phyloP scores from a whole-genome alignment of 2,329 filamentous ascomycete genomes.

The Fusarium chuoi region DNA sequence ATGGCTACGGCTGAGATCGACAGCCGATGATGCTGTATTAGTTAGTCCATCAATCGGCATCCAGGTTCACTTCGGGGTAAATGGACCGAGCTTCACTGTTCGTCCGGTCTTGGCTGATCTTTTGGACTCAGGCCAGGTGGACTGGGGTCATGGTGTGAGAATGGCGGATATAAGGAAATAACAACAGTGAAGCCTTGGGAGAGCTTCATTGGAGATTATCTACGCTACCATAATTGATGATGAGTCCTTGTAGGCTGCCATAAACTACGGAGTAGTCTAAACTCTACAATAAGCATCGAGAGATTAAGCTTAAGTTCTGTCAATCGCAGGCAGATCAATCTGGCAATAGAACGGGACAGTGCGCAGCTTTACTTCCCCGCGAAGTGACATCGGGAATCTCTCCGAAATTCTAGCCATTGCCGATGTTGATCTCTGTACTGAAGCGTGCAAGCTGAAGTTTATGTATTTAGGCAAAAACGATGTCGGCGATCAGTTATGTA shows the following conservation, averaged over 20 bases:
- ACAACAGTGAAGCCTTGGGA: not conserved
- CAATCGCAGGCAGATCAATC: not conserved
- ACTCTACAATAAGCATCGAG: not conserved
- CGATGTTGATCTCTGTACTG: constrained; percentile 9
- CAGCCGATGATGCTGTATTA: not conserved
- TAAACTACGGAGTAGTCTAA: not conserved
- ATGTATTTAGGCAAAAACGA: constrained; percentile 23
- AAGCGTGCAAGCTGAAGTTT: constrained; percentile 1
- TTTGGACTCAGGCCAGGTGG: not conserved
- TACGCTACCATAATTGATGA: not conserved
- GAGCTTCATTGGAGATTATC: not conserved
- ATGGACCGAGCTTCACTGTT: constrained; percentile 5
- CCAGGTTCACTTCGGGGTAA: constrained; percentile 15
- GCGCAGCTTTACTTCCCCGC: not conserved
- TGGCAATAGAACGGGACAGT: not conserved
- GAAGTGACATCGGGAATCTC: constrained; percentile 15
- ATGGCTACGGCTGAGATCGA: constrained; percentile 11
- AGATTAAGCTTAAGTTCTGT: not conserved
- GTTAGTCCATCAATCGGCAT: constrained; percentile 26
- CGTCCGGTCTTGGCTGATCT: not conserved
- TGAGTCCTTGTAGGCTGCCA: not conserved
- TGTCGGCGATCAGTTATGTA: constrained; percentile 6
- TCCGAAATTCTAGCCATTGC: not conserved
- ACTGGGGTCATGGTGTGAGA: not conserved
- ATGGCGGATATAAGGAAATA: not conserved